Conservation (phyloP, 805 yeast species). For the Ogataea nonfermentans region DNA sequence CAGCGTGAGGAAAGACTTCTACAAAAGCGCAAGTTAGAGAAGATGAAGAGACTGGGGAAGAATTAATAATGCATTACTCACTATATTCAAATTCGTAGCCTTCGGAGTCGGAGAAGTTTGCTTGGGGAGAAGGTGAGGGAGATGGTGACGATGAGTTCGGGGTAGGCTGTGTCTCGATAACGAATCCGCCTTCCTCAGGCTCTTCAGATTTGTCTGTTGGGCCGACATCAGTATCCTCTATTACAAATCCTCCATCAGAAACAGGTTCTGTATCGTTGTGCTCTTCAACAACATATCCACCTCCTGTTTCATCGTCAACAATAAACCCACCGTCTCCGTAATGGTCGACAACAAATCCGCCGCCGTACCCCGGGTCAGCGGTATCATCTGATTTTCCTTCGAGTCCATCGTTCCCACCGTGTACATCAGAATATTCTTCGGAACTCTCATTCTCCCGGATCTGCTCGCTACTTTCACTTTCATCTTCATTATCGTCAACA, state of each 20-base stretch:
- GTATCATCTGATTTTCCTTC: too few species aligned
- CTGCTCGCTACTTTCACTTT: conserved; percentile 19
- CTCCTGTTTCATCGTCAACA: conserved; percentile 4
- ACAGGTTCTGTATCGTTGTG: conserved; percentile 3
- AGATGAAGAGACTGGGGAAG: conserved; percentile 37
- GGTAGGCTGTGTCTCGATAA: not conserved
- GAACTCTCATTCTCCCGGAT: conserved; percentile 1
- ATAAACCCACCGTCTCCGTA: conserved; percentile 6
- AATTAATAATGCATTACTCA: conserved; percentile 19
- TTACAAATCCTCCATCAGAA: conserved; percentile 7
- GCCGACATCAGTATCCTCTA: conserved; percentile 9
- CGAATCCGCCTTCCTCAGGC: conserved; percentile 17
- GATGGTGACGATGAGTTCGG: not conserved
- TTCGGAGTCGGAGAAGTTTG: conserved; percentile 21
- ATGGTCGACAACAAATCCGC: too few species aligned
- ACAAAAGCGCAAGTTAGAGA: conserved; percentile 44
- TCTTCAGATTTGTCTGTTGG: conserved; percentile 10
- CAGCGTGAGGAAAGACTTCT: conserved; percentile 63
- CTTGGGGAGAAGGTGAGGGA: not conserved
- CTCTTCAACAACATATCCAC: not conserved
- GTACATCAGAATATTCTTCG: conserved; percentile 1
- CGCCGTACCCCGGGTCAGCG: too few species aligned
- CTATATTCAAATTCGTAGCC: conserved; percentile 49
- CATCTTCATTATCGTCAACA: conserved; percentile 23
- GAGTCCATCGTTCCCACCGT: too few species aligned